A percentile compares a stretch with the other conserved stretches of the same genome.
Evolutionary conservation across 2,329 filamentous ascomycete genomes (phyloP).

Genomic region (Aspergillus novoparasiticus): DNA sequence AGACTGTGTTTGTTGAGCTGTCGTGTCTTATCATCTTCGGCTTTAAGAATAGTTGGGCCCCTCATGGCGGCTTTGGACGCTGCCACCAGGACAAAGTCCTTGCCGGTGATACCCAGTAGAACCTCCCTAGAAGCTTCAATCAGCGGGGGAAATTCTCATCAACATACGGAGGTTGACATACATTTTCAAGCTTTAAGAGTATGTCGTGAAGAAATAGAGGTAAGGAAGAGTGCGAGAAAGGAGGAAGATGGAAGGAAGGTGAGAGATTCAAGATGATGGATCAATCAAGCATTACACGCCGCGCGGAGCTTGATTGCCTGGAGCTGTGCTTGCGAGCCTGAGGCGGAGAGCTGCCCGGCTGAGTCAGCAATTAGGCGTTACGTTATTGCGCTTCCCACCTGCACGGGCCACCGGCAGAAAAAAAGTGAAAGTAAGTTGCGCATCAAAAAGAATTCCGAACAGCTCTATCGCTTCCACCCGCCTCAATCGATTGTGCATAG

Average conservation of each 20-base stretch:
- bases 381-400: constrained; percentile 29
- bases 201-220: constrained; percentile 1
- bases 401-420: constrained; percentile 39
- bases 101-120: constrained; percentile 95
- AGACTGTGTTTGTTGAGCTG: constrained; percentile 89
- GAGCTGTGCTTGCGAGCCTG: constrained; percentile 31
- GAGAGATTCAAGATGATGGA: constrained; percentile 23
- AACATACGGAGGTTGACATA: neutral
- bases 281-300: constrained; percentile 29
- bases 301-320: constrained; percentile 47
- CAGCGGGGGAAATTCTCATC: constrained; percentile 16
- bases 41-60: constrained; percentile 93
- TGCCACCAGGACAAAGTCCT: constrained; percentile 98
- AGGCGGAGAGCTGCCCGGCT: constrained; percentile 36
- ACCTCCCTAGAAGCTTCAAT: constrained; percentile 73
- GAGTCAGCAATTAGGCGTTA: constrained; percentile 38
- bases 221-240: neutral
- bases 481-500: constrained; percentile 2
- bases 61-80: constrained; percentile 98
- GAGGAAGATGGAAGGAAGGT: constrained; percentile 23
- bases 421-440: constrained; percentile 30
- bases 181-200: neutral
- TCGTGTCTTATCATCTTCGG: constrained; percentile 94
- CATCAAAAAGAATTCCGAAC: constrained; percentile 6
- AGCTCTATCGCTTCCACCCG: neutral